Evolutionary conservation across 2,329 filamentous ascomycete species (phyloP).

Genomic region (Diaporthe citri): DNA sequence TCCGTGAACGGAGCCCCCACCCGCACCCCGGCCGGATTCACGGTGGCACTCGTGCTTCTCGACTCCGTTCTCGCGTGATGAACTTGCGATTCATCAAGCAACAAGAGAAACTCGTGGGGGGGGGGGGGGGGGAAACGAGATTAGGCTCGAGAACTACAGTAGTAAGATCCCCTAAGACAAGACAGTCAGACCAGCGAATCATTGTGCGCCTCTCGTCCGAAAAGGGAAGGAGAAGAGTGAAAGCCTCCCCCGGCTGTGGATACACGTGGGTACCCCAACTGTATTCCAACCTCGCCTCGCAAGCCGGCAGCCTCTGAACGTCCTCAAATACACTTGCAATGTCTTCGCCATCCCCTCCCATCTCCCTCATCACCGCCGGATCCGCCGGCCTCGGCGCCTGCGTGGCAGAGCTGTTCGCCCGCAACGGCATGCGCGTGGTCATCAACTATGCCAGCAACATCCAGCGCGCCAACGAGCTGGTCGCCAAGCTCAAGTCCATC

Average conservation of each 20-base stretch:
- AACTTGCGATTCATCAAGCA: conserved; percentile 17
- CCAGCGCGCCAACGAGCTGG: conserved; percentile 70
- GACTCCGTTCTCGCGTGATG: conserved; percentile 22
- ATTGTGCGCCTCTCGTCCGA: conserved; percentile 18
- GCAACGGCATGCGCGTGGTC: conserved; percentile 75
- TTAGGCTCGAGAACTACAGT: background rate
- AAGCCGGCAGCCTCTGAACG: background rate
- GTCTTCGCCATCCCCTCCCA: conserved; percentile 50
- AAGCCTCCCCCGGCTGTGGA: conserved; percentile 12
- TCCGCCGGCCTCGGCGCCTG: conserved; percentile 78
- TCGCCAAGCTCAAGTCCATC: conserved; percentile 64
- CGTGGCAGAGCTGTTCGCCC: conserved; percentile 75
- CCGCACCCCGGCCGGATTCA: background rate
- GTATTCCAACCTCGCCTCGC: conserved; percentile 1
- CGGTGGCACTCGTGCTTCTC: conserved; percentile 1
- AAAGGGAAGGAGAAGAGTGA: conserved; percentile 16
- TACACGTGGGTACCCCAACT: conserved; percentile 2
- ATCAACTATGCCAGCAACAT: conserved; percentile 79
- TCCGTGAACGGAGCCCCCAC: conserved; percentile 13
- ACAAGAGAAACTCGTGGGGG: conserved; percentile 3
- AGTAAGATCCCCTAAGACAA: conserved; percentile 4
- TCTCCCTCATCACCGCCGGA: conserved; percentile 63
- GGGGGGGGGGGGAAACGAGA: background rate
- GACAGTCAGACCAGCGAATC: conserved; percentile 20
- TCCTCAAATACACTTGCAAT: conserved; percentile 33